These are phyloP conservation scores for Malassezia nana DNA, from an alignment of 1,284 basidiomycete genomes.

Conservation along the genomic window DNA sequence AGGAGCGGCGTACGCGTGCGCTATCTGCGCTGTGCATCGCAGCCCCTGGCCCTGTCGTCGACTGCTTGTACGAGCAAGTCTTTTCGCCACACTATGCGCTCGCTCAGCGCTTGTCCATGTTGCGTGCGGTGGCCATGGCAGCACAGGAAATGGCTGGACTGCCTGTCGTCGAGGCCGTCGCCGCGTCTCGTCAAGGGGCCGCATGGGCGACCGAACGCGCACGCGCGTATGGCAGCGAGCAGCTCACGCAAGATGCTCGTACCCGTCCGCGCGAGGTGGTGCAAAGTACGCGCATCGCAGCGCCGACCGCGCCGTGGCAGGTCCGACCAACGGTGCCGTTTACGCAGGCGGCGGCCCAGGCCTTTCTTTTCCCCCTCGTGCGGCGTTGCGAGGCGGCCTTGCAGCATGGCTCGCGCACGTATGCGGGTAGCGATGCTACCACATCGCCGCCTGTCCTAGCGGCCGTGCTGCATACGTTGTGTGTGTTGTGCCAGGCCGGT, in stretches of 20 bases:
- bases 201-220: slow-evolving; percentile 10
- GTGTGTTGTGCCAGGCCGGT: slow-evolving; percentile 7
- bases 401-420: not conserved
- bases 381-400: not conserved
- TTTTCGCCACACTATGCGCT: slow-evolving; percentile 83
- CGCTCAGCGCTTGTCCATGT: slow-evolving; percentile 69
- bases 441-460: not conserved
- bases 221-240: slow-evolving; percentile 15
- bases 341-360: not conserved
- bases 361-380: slow-evolving; percentile 12
- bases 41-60: slow-evolving; percentile 62
- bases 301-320: slow-evolving; percentile 2
- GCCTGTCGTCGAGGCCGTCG: not conserved
- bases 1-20: slow-evolving; percentile 64
- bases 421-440: slow-evolving; percentile 8
- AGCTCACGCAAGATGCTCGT: slow-evolving; percentile 14
- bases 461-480: slow-evolving; percentile 13
- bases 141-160: slow-evolving; percentile 69
- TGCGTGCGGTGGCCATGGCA: slow-evolving; percentile 73
- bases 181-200: not conserved
- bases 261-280: too few species aligned
- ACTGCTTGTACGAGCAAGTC: slow-evolving; percentile 70
- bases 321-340: slow-evolving; percentile 49
- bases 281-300: not conserved
- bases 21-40: slow-evolving; percentile 70